Evolutionary conservation across 352 stramenopile species (phyloP).

Genomic region (Phytophthora quininea): DNA sequence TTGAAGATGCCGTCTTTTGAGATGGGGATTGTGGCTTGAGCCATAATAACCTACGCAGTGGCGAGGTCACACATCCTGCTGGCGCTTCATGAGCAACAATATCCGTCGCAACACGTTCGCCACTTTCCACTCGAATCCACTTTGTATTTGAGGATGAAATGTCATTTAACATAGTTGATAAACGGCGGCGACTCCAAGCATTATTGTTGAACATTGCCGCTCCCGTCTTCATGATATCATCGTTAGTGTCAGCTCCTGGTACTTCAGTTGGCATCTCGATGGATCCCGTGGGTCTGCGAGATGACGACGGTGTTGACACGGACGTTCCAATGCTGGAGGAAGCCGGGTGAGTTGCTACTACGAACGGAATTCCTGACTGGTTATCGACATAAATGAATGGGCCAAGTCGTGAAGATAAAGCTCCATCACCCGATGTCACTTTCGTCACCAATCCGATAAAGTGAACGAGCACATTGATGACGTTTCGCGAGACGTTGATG

Average conservation of each 20-base stretch:
- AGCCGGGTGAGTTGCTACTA: conserved; percentile 68
- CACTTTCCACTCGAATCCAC: conserved; percentile 72
- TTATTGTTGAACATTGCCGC: conserved; percentile 53
- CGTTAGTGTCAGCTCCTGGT: conserved; percentile 43
- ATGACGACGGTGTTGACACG: conserved; percentile 28
- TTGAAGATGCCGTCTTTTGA: conserved; percentile 43
- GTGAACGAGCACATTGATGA: conserved; percentile 84
- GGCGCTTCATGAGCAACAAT: conserved; percentile 86
- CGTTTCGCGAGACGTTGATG: conserved; percentile 82
- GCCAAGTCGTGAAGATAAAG: conserved; percentile 56
- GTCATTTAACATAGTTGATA: conserved; percentile 80
- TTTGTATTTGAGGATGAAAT: conserved; percentile 73
- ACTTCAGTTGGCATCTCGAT: conserved; percentile 65
- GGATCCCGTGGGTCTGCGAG: conserved; percentile 39
- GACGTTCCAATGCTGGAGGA: conserved; percentile 20
- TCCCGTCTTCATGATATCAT: conserved; percentile 53
- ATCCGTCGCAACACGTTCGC: conserved; percentile 69
- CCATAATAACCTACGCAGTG: conserved; percentile 76
- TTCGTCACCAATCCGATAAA: conserved; percentile 81
- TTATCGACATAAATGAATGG: conserved; percentile 90
- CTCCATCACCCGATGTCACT: conserved; percentile 46
- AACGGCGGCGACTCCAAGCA: conserved; percentile 63
- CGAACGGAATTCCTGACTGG: conserved; percentile 82
- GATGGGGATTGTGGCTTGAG: conserved; percentile 71
- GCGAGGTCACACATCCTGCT: conserved; percentile 80